phyloP scores from a whole-genome alignment of 1,139 yeast species.

The Diutina sp. region DNA sequence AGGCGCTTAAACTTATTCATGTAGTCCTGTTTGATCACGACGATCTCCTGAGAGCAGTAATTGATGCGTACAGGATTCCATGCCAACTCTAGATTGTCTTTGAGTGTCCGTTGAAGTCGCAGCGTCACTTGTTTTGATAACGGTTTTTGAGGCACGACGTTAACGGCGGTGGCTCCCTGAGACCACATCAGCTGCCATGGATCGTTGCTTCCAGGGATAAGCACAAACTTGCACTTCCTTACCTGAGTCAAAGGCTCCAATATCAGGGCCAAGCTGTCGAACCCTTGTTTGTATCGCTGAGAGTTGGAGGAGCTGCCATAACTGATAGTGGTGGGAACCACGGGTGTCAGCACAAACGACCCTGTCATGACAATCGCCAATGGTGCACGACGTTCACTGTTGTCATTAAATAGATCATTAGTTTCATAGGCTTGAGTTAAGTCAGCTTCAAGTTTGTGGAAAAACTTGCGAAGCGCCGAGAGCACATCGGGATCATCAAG shows the following conservation, averaged over 20 bases:
- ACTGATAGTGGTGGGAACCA: conserved; percentile 22
- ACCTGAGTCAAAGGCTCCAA: conserved; percentile 21
- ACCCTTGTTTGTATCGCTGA: conserved; percentile 52
- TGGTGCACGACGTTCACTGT: conserved; percentile 18
- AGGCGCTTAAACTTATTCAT: conserved; percentile 61
- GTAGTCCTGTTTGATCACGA: conserved; percentile 59
- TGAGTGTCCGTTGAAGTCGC: conserved; percentile 50
- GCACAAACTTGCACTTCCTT: conserved; percentile 33
- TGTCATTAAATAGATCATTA: background rate
- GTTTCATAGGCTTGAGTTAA: conserved; percentile 18
- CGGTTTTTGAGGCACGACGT: conserved; percentile 55
- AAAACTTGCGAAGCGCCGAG: conserved; percentile 7
- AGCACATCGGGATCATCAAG: conserved; percentile 31
- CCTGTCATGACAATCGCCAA: conserved; percentile 34
- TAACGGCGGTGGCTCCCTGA: conserved; percentile 46
- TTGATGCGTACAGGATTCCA: conserved; percentile 78
- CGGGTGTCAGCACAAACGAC: conserved; percentile 59
- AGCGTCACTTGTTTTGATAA: conserved; percentile 63
- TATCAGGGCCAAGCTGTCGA: conserved; percentile 60
- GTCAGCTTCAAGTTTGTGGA: conserved; percentile 6
- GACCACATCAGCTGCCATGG: conserved; percentile 80
- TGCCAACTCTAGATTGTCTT: conserved; percentile 32
- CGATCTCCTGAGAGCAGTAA: conserved; percentile 76
- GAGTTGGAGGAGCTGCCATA: conserved; percentile 27
- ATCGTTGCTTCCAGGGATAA: conserved; percentile 84